phyloP scores from a whole-genome alignment of 805 yeast genomes.

The Candida sakaeoensis region DNA sequence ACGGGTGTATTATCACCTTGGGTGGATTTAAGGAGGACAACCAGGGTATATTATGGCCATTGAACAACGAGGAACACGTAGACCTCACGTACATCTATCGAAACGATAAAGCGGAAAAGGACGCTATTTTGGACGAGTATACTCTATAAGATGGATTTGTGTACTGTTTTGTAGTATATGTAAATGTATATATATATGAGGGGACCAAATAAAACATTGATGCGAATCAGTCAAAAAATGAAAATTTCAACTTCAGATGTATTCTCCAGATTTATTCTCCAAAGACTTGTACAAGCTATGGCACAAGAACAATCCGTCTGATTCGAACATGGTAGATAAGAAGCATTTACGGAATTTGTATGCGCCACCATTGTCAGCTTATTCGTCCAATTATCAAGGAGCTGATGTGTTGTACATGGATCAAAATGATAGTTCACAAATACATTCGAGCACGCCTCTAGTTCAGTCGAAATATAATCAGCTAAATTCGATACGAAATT shows the following conservation, averaged over 20 bases:
- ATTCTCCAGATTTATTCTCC: constrained; percentile 45
- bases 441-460: constrained; percentile 15
- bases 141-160: too few relatives aligned
- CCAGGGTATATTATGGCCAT: constrained; percentile 31
- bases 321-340: background rate
- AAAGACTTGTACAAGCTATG: constrained; percentile 45
- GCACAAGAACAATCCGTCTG: constrained; percentile 16
- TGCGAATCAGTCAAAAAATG: background rate
- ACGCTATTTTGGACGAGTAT: constrained; percentile 42
- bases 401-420: constrained; percentile 18
- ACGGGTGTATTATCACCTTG: constrained; percentile 70
- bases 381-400: constrained; percentile 44
- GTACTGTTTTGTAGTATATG: too few relatives aligned
- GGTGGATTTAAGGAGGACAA: constrained; percentile 32
- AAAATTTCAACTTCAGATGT: constrained; percentile 28
- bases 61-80: constrained; percentile 7
- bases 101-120: constrained; percentile 20
- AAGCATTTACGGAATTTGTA: constrained; percentile 18
- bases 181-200: constrained; percentile 33
- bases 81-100: constrained; percentile 8
- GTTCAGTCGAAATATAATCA: constrained; percentile 20
- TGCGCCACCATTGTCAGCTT: constrained; percentile 55
- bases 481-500: constrained; percentile 24
- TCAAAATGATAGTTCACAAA: constrained; percentile 10
- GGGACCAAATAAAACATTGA: constrained; percentile 1